Conservation (phyloP, 805 yeast species). For the Vanderwaltozyma polyspora region DNA sequence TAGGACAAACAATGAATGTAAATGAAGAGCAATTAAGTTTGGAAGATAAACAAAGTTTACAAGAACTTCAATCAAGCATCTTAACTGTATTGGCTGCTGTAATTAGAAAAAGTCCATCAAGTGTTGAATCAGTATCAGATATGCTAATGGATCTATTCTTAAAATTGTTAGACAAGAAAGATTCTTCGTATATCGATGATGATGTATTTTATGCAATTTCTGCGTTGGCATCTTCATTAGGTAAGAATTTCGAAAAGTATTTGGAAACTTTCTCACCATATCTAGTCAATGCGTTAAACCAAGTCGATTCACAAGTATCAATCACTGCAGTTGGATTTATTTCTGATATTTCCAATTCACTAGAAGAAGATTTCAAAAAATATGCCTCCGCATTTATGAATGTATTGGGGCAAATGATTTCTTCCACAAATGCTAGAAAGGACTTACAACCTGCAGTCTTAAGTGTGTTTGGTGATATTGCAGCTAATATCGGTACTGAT, state of each 20-base stretch:
- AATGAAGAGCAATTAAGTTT: slow-evolving; percentile 46
- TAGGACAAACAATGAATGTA: slow-evolving; percentile 56
- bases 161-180: slow-evolving; percentile 50
- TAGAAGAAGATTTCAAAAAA: slow-evolving; percentile 61
- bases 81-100: slow-evolving; percentile 71
- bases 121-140: slow-evolving; percentile 62
- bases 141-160: slow-evolving; percentile 74
- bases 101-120: slow-evolving; percentile 66
- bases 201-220: slow-evolving; percentile 88
- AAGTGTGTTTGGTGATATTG: slow-evolving; percentile 93
- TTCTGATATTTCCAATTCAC: slow-evolving; percentile 86
- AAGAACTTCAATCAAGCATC: slow-evolving; percentile 77
- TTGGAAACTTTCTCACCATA: slow-evolving; percentile 77
- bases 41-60: slow-evolving; percentile 69
- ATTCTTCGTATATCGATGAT: slow-evolving; percentile 73
- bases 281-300: slow-evolving; percentile 65
- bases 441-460: slow-evolving; percentile 80
- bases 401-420: slow-evolving; percentile 63
- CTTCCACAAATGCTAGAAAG: slow-evolving; percentile 55
- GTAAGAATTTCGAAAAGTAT: slow-evolving; percentile 57
- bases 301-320: slow-evolving; percentile 74
- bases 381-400: slow-evolving; percentile 77
- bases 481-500: slow-evolving; percentile 69
- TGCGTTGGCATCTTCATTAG: slow-evolving; percentile 76
- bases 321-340: slow-evolving; percentile 88